Base-by-base conservation (phyloP, 805 yeast species). In the Candida fluviatilis region DNA sequence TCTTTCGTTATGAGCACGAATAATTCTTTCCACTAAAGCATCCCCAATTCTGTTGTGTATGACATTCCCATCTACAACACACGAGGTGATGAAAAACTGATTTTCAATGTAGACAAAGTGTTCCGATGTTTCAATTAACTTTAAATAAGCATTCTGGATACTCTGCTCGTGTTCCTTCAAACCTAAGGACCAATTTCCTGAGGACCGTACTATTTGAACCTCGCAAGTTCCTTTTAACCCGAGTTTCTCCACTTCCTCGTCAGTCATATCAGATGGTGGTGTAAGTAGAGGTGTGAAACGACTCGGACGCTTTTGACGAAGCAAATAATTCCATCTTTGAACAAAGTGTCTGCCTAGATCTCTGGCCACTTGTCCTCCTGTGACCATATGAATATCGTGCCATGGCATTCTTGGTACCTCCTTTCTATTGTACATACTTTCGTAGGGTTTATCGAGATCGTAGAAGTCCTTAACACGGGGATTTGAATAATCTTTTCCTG, bases 311-410 rank as follows among this genome's bases (percentile, higher is more conserved):
- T 95, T 95, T 50, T 89, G 96, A 53, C 99, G 77, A 36, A 95
- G 60, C 28, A 93, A 69, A 55, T 87, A 93, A 57, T 93, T 93
- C 99, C 99, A 93, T 51, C 99, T 76, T 65, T 93, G 99, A 11
- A 89, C 95, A 62, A 95, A 93, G 59, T 93, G 98, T 40, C 99
- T 76, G 0, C 95, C 76, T 37, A 91, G 62, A 58, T 93, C 99
- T 42, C 97, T 74, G 0, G 98, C 99, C 3, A 90, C 80, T 52
- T 90, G 95, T 11, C 99, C 99, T 2, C 90, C 78, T 1, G 95
- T 80, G 64, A 89, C 80, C 95, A 90, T 93, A 49, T 93, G 98
- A 27, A 93, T 87, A 71, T 93, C 99, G 60, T 93, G 99, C 99
- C 99, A 93, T 7, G 99, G 99, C 99, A 93, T 93, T 51, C 99